Evolutionary conservation across 257 asterid genomes (phyloP).

Genomic region (Galeopsis tetrahit): DNA sequence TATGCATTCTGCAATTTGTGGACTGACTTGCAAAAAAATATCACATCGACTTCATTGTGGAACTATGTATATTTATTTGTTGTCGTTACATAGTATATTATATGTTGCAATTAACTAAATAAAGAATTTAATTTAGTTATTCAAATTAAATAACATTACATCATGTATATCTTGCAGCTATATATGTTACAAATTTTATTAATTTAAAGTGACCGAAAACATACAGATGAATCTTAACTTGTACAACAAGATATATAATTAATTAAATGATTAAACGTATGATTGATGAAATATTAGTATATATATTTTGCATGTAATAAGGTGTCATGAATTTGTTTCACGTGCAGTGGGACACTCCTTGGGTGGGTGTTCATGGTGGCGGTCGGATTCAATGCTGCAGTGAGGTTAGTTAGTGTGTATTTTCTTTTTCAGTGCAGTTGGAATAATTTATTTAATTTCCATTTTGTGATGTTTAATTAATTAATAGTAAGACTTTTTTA

Average conservation of each 20-base stretch:
- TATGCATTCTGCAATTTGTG: no score
- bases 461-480: no score
- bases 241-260: neutral
- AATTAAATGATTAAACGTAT: neutral
- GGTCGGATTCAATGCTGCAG: constrained; percentile 79
- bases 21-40: no score
- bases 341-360: constrained; percentile 54
- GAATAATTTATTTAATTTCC: no score
- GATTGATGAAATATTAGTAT: neutral
- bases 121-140: no score
- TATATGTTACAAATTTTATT: neutral
- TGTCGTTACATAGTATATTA: no score
- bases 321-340: neutral
- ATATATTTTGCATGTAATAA: neutral
- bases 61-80: no score
- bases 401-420: constrained; percentile 45
- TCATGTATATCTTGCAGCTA: no score
- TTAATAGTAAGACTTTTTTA: no score
- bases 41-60: no score
- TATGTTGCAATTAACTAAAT: no score
- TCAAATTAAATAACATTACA: no score
- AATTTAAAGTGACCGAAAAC: neutral
- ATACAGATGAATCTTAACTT: neutral
- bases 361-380: constrained; percentile 76
- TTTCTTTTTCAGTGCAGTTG: neutral